phyloP scores from a whole-genome alignment of 2,329 filamentous ascomycete species.

The Ophiostoma piceae region DNA sequence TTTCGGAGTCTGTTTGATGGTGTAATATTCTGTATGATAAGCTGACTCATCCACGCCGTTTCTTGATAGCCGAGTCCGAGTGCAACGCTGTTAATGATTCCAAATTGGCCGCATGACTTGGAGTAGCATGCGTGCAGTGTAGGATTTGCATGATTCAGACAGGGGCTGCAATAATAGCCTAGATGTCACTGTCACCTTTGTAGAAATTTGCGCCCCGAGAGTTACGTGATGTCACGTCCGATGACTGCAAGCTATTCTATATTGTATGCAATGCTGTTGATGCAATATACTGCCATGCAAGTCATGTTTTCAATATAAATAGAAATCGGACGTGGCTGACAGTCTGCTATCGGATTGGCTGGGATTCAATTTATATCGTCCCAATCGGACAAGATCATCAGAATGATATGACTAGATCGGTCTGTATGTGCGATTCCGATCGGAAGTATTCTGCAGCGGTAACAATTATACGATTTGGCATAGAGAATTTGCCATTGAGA shows the following conservation, averaged over 20 bases:
- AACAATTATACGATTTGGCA: too few relatives aligned
- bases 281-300: not conserved
- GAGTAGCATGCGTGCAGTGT: not conserved
- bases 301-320: not conserved
- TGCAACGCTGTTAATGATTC: not conserved
- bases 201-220: not conserved
- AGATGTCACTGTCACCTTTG: not conserved
- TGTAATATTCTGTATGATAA: not conserved
- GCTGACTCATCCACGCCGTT: not conserved
- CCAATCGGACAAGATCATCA: not conserved
- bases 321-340: not conserved
- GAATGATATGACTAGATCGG: not conserved
- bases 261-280: not conserved
- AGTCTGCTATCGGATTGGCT: not conserved
- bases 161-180: not conserved
- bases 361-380: not conserved
- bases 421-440: not conserved
- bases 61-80: not conserved
- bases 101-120: not conserved
- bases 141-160: conserved; percentile 2
- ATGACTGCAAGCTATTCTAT: not conserved
- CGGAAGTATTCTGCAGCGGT: not conserved
- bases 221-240: too few relatives aligned
- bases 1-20: not conserved
- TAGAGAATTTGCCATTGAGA: not conserved